Base-by-base conservation (phyloP, 495 filamentous ascomycete species). In the Aspergillus asperescens region DNA sequence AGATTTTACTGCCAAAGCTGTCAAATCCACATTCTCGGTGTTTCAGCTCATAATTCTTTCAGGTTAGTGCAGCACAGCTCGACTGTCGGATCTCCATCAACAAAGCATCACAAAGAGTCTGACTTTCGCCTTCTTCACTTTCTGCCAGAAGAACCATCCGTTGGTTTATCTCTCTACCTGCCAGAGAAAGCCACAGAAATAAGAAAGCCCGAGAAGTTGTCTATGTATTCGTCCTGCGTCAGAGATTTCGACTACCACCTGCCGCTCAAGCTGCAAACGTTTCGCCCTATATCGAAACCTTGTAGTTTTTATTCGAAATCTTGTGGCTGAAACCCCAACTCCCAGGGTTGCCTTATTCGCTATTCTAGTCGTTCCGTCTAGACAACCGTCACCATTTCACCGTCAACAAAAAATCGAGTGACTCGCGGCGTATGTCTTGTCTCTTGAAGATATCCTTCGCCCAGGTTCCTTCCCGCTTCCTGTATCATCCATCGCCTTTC, bases 261-360 rank as follows among this genome's bases (percentile, higher is more conserved):
- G 81, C 87, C 88, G 78, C 81, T 86, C 78, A 85, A 87, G 88
- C 88, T 90, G 89, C 88, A 89, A 81, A 73, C 84, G 79, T 90
- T 94, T 87, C 88, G 88, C 82, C 85, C 81, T 83, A 78, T 81
- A 81, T 79, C 86, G 78, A 91, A 85, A 86, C 86, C 83, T 81
- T 85, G 88, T 85, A 87, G 86, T 77, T 82, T 80, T 66, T 80
- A 87, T 71, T 82, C 86, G 62, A 83, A 81, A 70, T 86, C 85
- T 59, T 90, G 91, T 85, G 90, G 90, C 78, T 95, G 86, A 90
- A 66, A 71, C 58, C 62, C 52, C 29, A 22, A 55, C 32, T 10
- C 3, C 13, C 22, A 25, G 46, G 56, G 55, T 53, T 63, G 28
- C 60, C 53, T 24, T 54, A 40, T 56, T 54, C 57, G 29, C 57